phyloP scores from a whole-genome alignment of 371 early-diverging fungal genomes.

The Syncephalastrum racemosum region DNA sequence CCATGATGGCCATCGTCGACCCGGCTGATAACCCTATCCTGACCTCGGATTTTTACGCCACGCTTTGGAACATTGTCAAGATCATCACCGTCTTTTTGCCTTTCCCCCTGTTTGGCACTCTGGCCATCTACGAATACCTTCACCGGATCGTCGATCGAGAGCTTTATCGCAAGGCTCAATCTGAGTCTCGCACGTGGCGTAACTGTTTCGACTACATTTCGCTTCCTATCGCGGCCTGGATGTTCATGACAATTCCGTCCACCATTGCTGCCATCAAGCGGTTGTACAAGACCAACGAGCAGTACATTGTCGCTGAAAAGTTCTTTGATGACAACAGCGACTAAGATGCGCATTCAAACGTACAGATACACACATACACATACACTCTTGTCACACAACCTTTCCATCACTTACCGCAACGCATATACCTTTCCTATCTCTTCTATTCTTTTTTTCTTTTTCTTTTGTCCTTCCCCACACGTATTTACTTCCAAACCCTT shows the following conservation, averaged over 20 bases:
- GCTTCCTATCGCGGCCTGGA: conserved; percentile 58
- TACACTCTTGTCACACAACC: no score
- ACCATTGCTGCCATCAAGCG: conserved; percentile 54
- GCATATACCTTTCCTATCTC: no score
- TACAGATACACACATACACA: no score
- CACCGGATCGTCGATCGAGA: conserved; percentile 49
- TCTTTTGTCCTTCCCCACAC: no score
- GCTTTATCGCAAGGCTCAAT: conserved; percentile 35
- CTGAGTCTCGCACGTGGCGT: conserved; percentile 46
- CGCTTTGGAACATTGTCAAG: conserved; percentile 45
- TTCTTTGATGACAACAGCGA: conserved; percentile 34
- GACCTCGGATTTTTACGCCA: conserved; percentile 42
- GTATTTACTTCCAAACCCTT: no score
- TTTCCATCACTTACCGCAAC: no score
- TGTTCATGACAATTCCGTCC: conserved; percentile 58
- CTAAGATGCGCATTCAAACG: conserved; percentile 8
- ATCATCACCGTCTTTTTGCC: conserved; percentile 49
- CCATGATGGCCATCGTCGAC: conserved; percentile 24
- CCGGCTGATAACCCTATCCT: conserved; percentile 45
- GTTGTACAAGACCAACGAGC: conserved; percentile 44
- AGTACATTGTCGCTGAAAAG: conserved; percentile 58
- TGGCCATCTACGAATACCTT: conserved; percentile 51
- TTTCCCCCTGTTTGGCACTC: conserved; percentile 46
- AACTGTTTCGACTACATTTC: conserved; percentile 50
- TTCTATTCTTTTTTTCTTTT: no score